Evolutionary conservation across 2,329 filamentous ascomycete genomes (phyloP), one percentile per base, ranked within the genome.

Genomic region (Fusarium coffeatum): DNA sequence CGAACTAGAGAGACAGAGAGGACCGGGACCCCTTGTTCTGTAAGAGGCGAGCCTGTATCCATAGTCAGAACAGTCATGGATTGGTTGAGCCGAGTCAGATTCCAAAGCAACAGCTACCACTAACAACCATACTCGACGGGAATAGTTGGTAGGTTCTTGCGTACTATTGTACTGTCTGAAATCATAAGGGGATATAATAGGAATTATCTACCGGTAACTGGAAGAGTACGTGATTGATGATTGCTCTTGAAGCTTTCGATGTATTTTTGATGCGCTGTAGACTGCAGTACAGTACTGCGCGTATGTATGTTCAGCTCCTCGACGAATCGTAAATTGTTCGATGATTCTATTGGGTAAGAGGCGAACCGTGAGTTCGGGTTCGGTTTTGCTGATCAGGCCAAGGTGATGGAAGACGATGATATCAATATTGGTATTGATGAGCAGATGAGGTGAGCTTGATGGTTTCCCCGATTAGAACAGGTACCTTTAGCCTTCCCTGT

Each of bases 1-100:
- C 56, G 51, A 47, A 32, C 37, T 59, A 56, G 50, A 56, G 45
- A 59, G 56, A 67, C 63, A 64, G 43, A 57, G 50, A 71, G 37
- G 53, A 55, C 41, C 18, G 62, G 51, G 63, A 43, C 45, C 37
- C 55, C 68, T 65, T 58, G 40, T 20, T 43, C 32, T 47, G 34
- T 55, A 20, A 22, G 41, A 53, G 45, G 18, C 40, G 22, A 48
- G 28, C 23, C 34, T 28, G 28, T 16, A 51, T 37, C 34, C 34
- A 27, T 54, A 25, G 34, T 32, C 34, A 65, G 55, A 65, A 10
- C 34, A 65, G 55, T 54, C 34, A n/a, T 51, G 32, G 22, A 20
- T 51, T 23, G 22, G 25, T 40, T 50, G n/a, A 43, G 46, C 42
- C 27, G 18, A 59, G 34, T 30, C 37, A n/a, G 27, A 30, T 60